Percentiles rank a stretch among this genome's conserved stretches.
These are phyloP conservation scores for Backusella circina DNA, from an alignment of 192 early-diverging fungal genomes.

Conservation along the genomic window DNA sequence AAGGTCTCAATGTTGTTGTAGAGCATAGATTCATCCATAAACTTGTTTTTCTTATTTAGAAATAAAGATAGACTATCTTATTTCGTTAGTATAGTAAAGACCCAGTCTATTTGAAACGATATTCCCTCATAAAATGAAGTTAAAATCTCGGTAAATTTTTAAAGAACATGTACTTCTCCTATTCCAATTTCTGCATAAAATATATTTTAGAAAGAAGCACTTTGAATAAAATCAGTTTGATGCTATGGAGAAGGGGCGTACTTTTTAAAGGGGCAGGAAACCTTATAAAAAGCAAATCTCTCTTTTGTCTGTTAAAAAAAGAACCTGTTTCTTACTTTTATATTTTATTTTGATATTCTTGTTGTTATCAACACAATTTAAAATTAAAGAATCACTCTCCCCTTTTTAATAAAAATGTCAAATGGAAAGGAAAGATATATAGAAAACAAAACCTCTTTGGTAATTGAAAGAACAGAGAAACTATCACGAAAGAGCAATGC, in stretches of 20 bases:
- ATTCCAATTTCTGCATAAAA: too few relatives aligned
- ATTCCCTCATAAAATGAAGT: too few relatives aligned
- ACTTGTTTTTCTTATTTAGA: too few relatives aligned
- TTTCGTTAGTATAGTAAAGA: background rate
- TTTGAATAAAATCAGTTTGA: background rate
- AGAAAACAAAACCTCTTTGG: background rate
- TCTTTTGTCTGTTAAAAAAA: background rate
- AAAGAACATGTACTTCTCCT: too few relatives aligned
- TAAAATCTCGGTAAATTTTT: too few relatives aligned
- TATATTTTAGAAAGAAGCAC: background rate
- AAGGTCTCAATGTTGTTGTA: background rate
- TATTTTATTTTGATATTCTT: background rate
- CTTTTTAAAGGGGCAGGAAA: background rate
- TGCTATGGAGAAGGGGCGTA: background rate
- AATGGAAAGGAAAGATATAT: background rate
- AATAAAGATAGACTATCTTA: too few relatives aligned
- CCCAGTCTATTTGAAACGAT: background rate
- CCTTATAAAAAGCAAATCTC: background rate
- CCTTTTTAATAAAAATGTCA: background rate
- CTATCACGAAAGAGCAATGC: background rate
- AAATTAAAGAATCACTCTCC: background rate
- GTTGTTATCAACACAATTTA: background rate
- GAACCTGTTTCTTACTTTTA: background rate
- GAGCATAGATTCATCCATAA: background rate
- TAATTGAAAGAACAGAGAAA: background rate